phyloP scores from a whole-genome alignment of 176 grass and related monocot species.

The Triticum timopheevii region DNA sequence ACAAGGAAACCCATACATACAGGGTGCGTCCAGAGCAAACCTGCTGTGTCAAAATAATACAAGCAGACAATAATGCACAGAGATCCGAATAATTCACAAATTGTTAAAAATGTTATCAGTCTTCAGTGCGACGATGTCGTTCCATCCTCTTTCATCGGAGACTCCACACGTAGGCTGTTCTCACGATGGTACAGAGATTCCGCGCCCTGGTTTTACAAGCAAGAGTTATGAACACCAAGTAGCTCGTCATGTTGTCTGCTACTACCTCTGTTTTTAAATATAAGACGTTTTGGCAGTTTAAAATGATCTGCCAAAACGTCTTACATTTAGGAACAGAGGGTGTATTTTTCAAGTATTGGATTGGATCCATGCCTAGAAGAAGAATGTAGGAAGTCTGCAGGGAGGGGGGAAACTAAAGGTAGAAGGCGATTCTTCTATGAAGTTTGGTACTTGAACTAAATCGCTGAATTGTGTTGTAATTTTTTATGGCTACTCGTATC shows the following conservation, averaged over 20 bases:
- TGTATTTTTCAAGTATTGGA: too few species aligned
- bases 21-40: background rate
- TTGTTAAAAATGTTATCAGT: background rate
- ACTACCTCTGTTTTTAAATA: too few species aligned
- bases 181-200: constrained; percentile 69
- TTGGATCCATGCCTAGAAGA: background rate
- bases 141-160: constrained; percentile 1
- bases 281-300: too few species aligned
- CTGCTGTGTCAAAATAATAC: background rate
- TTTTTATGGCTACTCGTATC: background rate
- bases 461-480: background rate
- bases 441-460: background rate
- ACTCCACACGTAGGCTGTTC: constrained; percentile 85
- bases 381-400: background rate
- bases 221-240: background rate
- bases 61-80: background rate
- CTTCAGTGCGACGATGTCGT: constrained; percentile 26
- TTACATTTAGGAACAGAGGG: too few species aligned
- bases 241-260: background rate
- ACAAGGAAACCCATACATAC: background rate
- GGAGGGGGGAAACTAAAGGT: background rate
- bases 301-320: too few species aligned
- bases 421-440: background rate
- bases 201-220: constrained; percentile 57
- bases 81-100: background rate